These are phyloP conservation scores for Taiwanofungus camphoratus DNA, from an alignment of 1,284 basidiomycete species.

Conservation along the genomic window DNA sequence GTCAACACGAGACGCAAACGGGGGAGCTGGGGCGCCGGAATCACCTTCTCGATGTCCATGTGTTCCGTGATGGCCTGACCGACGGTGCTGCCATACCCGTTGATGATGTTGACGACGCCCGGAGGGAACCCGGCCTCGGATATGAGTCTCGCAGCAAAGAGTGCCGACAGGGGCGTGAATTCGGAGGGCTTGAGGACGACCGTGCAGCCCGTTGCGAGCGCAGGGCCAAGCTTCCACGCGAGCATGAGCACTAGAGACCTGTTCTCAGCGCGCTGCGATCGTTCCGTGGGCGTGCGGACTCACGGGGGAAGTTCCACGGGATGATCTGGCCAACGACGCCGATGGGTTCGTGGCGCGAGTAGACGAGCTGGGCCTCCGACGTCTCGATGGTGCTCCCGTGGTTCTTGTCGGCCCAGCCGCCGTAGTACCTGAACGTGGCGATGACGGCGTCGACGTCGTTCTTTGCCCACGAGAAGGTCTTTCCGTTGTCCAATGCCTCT, in stretches of 20 bases:
- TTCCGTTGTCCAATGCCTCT: slow-evolving; percentile 70
- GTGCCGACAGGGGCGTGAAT: slow-evolving; percentile 81
- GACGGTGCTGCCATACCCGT: slow-evolving; percentile 61
- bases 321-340: slow-evolving; percentile 89
- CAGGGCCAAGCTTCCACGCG: slow-evolving; percentile 81
- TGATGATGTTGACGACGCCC: slow-evolving; percentile 69
- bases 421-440: slow-evolving; percentile 65
- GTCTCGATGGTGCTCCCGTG: slow-evolving; percentile 80
- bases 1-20: neutral
- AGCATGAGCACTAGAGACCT: slow-evolving; percentile 56
- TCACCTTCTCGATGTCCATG: slow-evolving; percentile 56
- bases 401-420: slow-evolving; percentile 86
- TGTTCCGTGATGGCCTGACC: slow-evolving; percentile 62
- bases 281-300: slow-evolving; percentile 17
- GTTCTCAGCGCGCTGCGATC: neutral
- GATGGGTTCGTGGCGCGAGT: slow-evolving; percentile 89
- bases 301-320: slow-evolving; percentile 72
- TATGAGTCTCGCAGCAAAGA: slow-evolving; percentile 47
- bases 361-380: slow-evolving; percentile 64
- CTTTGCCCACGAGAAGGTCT: slow-evolving; percentile 74
- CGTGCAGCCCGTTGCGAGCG: slow-evolving; percentile 80
- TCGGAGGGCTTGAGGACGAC: slow-evolving; percentile 89
- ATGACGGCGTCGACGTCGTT: slow-evolving; percentile 70
- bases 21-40: neutral
- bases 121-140: slow-evolving; percentile 57